Conservation (phyloP, 2,329 filamentous ascomycete genomes). For the Nothophaeocryptopus gaeumannii region DNA sequence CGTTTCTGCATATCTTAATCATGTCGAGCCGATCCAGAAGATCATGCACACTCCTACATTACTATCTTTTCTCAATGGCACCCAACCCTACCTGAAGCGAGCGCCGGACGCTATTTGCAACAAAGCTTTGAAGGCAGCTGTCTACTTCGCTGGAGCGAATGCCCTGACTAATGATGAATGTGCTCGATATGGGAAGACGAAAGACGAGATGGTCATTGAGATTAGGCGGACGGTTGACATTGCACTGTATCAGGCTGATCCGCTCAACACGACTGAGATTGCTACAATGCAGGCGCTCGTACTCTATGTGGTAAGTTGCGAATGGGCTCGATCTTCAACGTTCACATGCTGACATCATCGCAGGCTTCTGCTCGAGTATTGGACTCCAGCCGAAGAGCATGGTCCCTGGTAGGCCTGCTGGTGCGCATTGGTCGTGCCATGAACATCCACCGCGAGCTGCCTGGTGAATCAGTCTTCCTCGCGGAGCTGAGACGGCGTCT, state of each 20-base stretch:
- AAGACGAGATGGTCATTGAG: conserved; percentile 22
- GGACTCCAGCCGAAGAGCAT: conserved; percentile 30
- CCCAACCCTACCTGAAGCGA: conserved; percentile 27
- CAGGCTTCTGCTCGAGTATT: conserved; percentile 21
- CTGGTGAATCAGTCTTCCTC: conserved; percentile 25
- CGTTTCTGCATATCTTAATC: conserved; percentile 23
- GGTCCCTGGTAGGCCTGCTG: conserved; percentile 32
- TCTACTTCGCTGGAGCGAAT: conserved; percentile 34
- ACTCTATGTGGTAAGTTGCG: conserved; percentile 26
- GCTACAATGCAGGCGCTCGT: conserved; percentile 33
- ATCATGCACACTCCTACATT: conserved; percentile 32
- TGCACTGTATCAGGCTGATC: conserved; percentile 32
- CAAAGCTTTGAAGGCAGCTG: conserved; percentile 28
- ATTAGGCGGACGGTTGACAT: conserved; percentile 31
- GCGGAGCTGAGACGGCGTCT: conserved; percentile 33
- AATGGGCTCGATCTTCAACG: too few species aligned
- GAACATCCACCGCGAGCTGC: conserved; percentile 30
- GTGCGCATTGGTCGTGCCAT: conserved; percentile 36
- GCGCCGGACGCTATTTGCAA: conserved; percentile 24
- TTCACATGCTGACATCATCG: too few species aligned
- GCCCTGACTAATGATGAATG: conserved; percentile 33
- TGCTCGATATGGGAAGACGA: conserved; percentile 13
- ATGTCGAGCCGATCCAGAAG: conserved; percentile 32
- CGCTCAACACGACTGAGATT: conserved; percentile 32
- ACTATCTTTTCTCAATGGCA: conserved; percentile 23